Evolutionary conservation across 2,329 filamentous ascomycete genomes (phyloP).

Genomic region (Pseudogymnoascus sp.): DNA sequence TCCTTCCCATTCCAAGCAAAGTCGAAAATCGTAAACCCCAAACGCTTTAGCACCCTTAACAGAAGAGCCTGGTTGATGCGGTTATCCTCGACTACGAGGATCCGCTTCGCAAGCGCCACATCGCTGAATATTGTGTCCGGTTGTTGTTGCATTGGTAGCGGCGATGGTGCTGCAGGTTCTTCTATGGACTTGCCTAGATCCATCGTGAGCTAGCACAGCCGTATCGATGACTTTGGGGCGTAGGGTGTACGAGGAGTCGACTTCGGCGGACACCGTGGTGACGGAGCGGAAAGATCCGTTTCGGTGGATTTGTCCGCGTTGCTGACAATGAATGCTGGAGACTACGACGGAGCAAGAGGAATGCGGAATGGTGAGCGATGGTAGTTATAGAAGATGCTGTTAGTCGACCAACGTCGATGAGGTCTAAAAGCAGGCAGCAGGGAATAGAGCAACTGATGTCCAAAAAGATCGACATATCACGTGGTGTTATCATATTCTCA

Average conservation of each 20-base stretch:
- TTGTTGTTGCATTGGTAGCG: constrained; percentile 13
- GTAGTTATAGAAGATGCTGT: background rate
- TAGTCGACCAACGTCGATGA: background rate
- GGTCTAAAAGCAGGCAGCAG: background rate
- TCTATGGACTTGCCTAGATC: constrained; percentile 31
- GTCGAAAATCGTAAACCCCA: constrained; percentile 35
- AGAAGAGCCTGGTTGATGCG: constrained; percentile 36
- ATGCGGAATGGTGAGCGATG: background rate
- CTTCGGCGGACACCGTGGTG: constrained; percentile 33
- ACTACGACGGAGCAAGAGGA: background rate
- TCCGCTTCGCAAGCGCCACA: constrained; percentile 32
- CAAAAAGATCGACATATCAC: background rate
- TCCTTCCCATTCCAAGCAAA: constrained; percentile 36
- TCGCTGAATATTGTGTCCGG: constrained; percentile 27
- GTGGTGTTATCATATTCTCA: background rate
- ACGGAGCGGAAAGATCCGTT: constrained; percentile 41
- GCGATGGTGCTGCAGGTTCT: constrained; percentile 11
- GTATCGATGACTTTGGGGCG: constrained; percentile 44
- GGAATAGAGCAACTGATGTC: background rate
- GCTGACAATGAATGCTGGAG: constrained; percentile 33
- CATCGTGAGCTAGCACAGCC: constrained; percentile 44
- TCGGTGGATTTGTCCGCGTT: constrained; percentile 58
- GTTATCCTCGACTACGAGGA: constrained; percentile 36
- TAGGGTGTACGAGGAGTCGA: constrained; percentile 37
- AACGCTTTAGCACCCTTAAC: constrained; percentile 28